phyloP scores from a whole-genome alignment of 176 grass and related monocot species.

The Triticum timopheevii region DNA sequence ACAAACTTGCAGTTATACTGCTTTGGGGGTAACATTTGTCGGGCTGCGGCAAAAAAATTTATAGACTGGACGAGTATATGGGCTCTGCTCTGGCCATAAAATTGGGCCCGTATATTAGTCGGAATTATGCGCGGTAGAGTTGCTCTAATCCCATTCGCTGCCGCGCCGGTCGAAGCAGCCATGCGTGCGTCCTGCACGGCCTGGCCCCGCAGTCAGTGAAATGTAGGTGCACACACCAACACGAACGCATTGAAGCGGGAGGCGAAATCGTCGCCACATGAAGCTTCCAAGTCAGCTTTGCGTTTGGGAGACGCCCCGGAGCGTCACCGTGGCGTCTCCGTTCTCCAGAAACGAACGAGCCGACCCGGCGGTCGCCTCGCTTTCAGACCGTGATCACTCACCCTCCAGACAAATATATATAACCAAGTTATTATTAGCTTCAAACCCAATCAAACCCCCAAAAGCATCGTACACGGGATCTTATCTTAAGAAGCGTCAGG shows the following conservation, averaged over 20 bases:
- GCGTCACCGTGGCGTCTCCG: neutral
- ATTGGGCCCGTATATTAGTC: too few species aligned
- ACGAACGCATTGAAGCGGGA: neutral
- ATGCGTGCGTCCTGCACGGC: neutral
- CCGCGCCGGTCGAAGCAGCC: neutral
- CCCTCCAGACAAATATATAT: neutral
- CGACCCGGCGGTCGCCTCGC: neutral
- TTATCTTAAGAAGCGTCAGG: neutral
- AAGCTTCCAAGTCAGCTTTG: neutral
- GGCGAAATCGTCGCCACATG: neutral
- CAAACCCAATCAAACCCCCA: neutral
- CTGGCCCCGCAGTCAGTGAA: neutral
- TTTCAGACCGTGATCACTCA: conserved; percentile 24
- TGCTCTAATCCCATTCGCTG: neutral
- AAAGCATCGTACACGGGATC: neutral
- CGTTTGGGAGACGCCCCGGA: neutral
- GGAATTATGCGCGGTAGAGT: too few species aligned
- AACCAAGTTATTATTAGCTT: neutral
- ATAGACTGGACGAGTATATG: too few species aligned
- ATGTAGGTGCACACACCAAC: neutral
- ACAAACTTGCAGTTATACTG: too few species aligned
- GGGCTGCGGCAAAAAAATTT: too few species aligned
- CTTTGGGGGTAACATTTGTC: too few species aligned
- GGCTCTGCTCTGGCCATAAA: too few species aligned
- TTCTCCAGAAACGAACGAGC: neutral